Conservation (phyloP, 257 asterid genomes). For the Fraxinus excelsior region DNA sequence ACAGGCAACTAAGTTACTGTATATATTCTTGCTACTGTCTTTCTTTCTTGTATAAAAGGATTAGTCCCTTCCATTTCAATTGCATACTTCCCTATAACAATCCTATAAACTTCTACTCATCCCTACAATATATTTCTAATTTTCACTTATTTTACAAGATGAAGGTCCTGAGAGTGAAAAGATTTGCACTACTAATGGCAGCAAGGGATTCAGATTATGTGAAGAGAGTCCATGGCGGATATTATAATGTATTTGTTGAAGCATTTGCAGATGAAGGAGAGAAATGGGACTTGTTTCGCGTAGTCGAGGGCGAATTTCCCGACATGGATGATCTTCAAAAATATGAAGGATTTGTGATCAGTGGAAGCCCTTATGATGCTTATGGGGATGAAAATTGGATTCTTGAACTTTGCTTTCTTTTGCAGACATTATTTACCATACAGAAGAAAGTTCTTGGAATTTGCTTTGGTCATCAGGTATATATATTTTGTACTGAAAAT, state of each 20-base stretch:
- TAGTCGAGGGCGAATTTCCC: constrained; percentile 66
- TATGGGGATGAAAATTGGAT: constrained; percentile 63
- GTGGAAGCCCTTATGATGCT: constrained; percentile 75
- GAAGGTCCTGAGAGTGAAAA: constrained; percentile 38
- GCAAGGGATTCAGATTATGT: constrained; percentile 67
- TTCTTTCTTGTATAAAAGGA: neutral
- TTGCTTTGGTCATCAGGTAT: constrained; percentile 79
- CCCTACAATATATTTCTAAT: neutral
- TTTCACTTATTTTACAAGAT: constrained; percentile 21
- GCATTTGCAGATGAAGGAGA: constrained; percentile 61
- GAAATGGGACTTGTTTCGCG: constrained; percentile 62
- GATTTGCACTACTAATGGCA: constrained; percentile 56
- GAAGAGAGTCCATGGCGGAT: constrained; percentile 59
- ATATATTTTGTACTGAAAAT: neutral
- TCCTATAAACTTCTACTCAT: neutral
- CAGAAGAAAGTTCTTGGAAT: constrained; percentile 73
- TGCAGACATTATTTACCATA: constrained; percentile 49
- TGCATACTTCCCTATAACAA: neutral
- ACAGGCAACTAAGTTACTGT: neutral
- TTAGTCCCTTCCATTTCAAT: neutral
- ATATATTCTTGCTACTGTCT: neutral
- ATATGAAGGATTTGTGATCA: constrained; percentile 64
- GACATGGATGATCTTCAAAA: constrained; percentile 32
- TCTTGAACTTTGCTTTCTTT: constrained; percentile 50
- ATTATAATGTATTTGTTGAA: constrained; percentile 53